phyloP scores from a whole-genome alignment of 2,329 filamentous ascomycete genomes.

The Triangularia setosa region DNA sequence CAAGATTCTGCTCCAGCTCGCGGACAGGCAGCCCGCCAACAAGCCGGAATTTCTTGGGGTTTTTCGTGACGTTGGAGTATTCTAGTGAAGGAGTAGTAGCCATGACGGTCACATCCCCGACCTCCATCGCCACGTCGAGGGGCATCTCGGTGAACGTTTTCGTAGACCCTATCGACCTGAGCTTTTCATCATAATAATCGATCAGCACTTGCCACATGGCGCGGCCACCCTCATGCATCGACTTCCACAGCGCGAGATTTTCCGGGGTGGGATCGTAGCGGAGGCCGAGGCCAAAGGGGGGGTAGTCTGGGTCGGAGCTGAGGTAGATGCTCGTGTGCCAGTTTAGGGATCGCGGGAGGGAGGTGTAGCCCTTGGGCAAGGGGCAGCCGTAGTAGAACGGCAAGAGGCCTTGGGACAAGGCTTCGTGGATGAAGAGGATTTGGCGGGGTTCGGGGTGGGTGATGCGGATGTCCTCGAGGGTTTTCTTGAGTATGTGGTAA shows the following conservation, averaged over 20 bases:
- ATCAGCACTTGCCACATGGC: background rate
- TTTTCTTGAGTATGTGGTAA: slow-evolving; percentile 13
- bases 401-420: slow-evolving; percentile 34
- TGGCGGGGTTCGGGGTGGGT: slow-evolving; percentile 32
- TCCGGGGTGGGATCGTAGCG: slow-evolving; percentile 18
- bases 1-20: slow-evolving; percentile 27
- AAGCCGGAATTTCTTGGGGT: slow-evolving; percentile 38
- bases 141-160: background rate
- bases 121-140: slow-evolving; percentile 7
- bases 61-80: slow-evolving; percentile 36
- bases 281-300: slow-evolving; percentile 37
- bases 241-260: slow-evolving; percentile 16
- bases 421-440: slow-evolving; percentile 43
- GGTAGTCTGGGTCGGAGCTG: slow-evolving; percentile 36
- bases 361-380: slow-evolving; percentile 35
- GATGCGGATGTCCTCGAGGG: slow-evolving; percentile 33
- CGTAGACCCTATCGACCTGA: slow-evolving; percentile 31
- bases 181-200: slow-evolving; percentile 11
- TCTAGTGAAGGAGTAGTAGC: slow-evolving; percentile 39
- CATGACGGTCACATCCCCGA: slow-evolving; percentile 35
- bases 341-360: slow-evolving; percentile 36
- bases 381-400: slow-evolving; percentile 38
- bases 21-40: slow-evolving; percentile 40
- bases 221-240: slow-evolving; percentile 8
- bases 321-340: slow-evolving; percentile 38